Conservation (phyloP, 805 yeast genomes). For the Zygosaccharomyces bisporus region DNA sequence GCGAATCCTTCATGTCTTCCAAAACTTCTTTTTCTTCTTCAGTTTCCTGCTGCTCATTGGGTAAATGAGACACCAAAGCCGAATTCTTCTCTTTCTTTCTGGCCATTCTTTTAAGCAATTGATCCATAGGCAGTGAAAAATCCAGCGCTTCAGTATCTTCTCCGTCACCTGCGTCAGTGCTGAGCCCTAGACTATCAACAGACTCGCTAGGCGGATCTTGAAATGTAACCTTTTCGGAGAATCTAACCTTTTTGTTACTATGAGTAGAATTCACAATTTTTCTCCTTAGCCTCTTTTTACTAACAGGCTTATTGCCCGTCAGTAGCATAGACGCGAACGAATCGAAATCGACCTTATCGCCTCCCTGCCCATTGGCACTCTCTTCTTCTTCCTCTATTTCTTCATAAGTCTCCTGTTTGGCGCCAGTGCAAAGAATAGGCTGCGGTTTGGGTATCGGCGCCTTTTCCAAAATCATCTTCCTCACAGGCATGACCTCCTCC, state of each 20-base stretch:
- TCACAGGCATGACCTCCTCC: slow-evolving; percentile 48
- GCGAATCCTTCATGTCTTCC: slow-evolving; percentile 69
- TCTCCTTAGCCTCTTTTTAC: slow-evolving; percentile 37
- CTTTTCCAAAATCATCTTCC: slow-evolving; percentile 47
- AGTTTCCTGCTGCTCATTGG: slow-evolving; percentile 38
- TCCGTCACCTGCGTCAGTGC: slow-evolving; percentile 17
- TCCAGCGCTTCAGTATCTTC: slow-evolving; percentile 41
- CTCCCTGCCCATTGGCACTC: slow-evolving; percentile 20
- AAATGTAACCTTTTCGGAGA: slow-evolving; percentile 58
- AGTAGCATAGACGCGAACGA: slow-evolving; percentile 78
- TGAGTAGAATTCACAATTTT: slow-evolving; percentile 33
- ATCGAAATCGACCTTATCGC: slow-evolving; percentile 65
- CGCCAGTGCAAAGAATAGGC: slow-evolving; percentile 63
- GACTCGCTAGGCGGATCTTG: slow-evolving; percentile 28
- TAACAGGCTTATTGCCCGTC: slow-evolving; percentile 71
- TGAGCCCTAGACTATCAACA: slow-evolving; percentile 2
- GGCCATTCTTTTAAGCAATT: slow-evolving; percentile 49
- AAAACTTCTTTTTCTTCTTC: slow-evolving; percentile 69
- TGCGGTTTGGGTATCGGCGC: slow-evolving; percentile 78
- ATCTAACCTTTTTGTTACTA: slow-evolving; percentile 61
- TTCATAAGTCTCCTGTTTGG: slow-evolving; percentile 47
- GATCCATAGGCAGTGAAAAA: slow-evolving; percentile 72
- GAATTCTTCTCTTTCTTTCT: slow-evolving; percentile 23
- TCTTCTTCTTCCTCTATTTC: slow-evolving; percentile 35
- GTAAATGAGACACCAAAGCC: slow-evolving; percentile 32